A percentile compares a stretch with the other conserved stretches of the same genome.
Evolutionary conservation across 2,329 filamentous ascomycete genomes (phyloP).

Genomic region (Cytospora paraplurivora): DNA sequence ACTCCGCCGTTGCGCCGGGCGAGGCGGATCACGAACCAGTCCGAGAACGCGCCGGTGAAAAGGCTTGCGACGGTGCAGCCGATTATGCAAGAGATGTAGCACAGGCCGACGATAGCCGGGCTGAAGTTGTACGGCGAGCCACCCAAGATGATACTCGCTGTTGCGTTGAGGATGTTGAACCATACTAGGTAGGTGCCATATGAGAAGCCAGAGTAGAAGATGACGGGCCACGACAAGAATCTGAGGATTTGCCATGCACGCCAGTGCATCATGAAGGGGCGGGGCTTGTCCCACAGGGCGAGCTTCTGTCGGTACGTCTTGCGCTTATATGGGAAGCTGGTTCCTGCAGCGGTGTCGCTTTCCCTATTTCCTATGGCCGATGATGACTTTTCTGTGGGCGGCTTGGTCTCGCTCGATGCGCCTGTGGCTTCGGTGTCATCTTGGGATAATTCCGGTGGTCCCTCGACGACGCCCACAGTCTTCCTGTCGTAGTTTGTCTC

Average conservation of each 20-base stretch:
- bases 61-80: slow-evolving; percentile 33
- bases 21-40: slow-evolving; percentile 37
- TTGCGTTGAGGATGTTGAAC: slow-evolving; percentile 42
- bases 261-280: slow-evolving; percentile 44
- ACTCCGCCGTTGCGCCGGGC: slow-evolving; percentile 38
- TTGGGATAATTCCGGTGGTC: slow-evolving; percentile 1
- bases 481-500: slow-evolving; percentile 50
- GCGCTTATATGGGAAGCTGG: slow-evolving; percentile 32
- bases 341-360: slow-evolving; percentile 1
- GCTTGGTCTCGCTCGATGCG: background rate
- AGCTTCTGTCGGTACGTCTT: slow-evolving; percentile 44
- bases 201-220: slow-evolving; percentile 43
- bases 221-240: slow-evolving; percentile 45
- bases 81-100: slow-evolving; percentile 35
- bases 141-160: slow-evolving; percentile 39
- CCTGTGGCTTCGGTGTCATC: slow-evolving; percentile 18
- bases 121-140: slow-evolving; percentile 37
- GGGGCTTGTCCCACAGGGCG: slow-evolving; percentile 33
- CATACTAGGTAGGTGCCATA: slow-evolving; percentile 40
- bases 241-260: slow-evolving; percentile 39
- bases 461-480: slow-evolving; percentile 31
- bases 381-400: slow-evolving; percentile 9
- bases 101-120: slow-evolving; percentile 36
- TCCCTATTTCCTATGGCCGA: background rate
- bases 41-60: slow-evolving; percentile 37